Evolutionary conservation across 441 rosid genomes (phyloP).

Genomic region (Adansonia grandidieri): DNA sequence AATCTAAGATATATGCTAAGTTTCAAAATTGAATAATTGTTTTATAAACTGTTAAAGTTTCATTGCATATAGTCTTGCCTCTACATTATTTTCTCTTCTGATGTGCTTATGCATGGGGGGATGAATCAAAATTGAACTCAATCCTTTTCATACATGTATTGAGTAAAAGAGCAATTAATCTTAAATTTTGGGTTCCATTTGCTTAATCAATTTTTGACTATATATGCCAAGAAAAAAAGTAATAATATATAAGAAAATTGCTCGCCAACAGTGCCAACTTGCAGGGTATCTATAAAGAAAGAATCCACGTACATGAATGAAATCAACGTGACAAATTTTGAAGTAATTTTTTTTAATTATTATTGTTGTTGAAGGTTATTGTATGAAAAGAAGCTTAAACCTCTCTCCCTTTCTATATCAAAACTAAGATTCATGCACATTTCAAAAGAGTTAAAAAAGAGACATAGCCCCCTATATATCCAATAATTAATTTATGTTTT

Average conservation of each 20-base stretch:
- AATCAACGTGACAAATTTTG: conserved; percentile 1
- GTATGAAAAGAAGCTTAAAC: not conserved
- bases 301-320: not conserved
- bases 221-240: not conserved
- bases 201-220: not conserved
- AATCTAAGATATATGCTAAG: not conserved
- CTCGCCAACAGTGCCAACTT: not conserved
- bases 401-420: not conserved
- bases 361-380: not conserved
- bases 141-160: not conserved
- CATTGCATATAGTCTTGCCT: not conserved
- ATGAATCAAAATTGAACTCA: conserved; percentile 4
- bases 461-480: not conserved
- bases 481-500: not conserved
- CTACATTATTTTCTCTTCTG: not conserved
- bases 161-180: not conserved
- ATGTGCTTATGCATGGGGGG: not conserved
- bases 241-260: not conserved
- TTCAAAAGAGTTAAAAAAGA: conserved; percentile 12
- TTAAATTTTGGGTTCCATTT: not conserved
- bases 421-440: conserved; percentile 30
- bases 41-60: not conserved
- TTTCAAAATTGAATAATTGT: not conserved
- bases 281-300: not conserved
- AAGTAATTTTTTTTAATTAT: not conserved